Evolutionary conservation across 225 moss, liverwort and hornwort species (phyloP), one percentile per base, ranked within the genome.

Genomic region (Polytrichum commune): DNA sequence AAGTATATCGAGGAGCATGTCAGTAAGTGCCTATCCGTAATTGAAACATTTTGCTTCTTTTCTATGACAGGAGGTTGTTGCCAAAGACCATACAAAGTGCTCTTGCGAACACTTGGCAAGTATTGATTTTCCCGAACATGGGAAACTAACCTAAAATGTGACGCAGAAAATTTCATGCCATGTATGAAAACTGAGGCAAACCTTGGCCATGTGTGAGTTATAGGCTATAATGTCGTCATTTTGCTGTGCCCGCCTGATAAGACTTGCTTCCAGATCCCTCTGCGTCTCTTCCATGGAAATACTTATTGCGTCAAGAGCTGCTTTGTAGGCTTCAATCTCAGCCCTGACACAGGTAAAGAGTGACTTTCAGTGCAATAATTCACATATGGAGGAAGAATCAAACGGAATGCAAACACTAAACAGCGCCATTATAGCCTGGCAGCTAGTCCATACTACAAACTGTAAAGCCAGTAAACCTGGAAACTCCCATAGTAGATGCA

Each of bases 161-260:
- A 7, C 22, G n/a, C 22, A 24, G 22, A 24, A 20, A 24, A 9
- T 60, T 24, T 60, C 60, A 60, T 60, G 19, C 19, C 6, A 60
- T 60, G 3, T 20, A 60, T n/a, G 23, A 24, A n/a, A 60, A 60
- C 27, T 28, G 32, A 24, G 7, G 22, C 66, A 67, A 53, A 67
- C 66, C 66, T 67, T 67, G 46, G 66, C 38, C 66, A 67, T 67
- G n/a, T 46, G 66, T 46, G 38, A 19, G 27, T 38, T 67, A 25
- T 67, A 67, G 35, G 66, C 53, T 67, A 67, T 67, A 23, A 67
- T 67, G 35, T 67, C 66, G n/a, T 67, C 66, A 38, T 67, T 67
- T 23, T 67, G 66, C 27, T 67, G 35, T 67, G 38, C 38, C 8
- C 66, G 33, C 66, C 66, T 35, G 4, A 35, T 53, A 35, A 67